Evolutionary conservation across 169 alveolate genomes (phyloP), one percentile per base, ranked within the genome.

Genomic region (Eimeria acervulina): DNA sequence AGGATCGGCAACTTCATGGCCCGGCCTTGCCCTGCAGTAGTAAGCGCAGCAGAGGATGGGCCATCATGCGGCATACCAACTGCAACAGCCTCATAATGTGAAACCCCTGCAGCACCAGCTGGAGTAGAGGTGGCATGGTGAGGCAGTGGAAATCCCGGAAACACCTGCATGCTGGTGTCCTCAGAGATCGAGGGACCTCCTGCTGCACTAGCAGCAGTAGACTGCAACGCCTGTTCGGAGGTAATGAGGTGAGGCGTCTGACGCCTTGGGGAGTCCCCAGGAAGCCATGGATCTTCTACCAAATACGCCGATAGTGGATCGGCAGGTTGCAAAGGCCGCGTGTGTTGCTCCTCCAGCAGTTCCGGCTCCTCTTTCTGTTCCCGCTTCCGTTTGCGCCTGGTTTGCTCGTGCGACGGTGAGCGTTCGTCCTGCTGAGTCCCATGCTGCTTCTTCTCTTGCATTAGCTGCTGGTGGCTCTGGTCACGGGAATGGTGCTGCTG

Each of bases 241-340:
- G 68, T 19, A 5, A 26, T 28, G 28, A 28, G 28, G 7, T 59
- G 68, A 59, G 68, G 68, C 26, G 68, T 28, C 28, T 59, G 31
- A 19, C 31, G 7, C 26, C 66, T 55, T 55, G 66, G 66, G 17
- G 66, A 15, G 28, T 59, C 68, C 68, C 7, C n/a, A 59, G 5
- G 31, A 19, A 83, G 81, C 78, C 96, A 94, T 26, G 66, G 85
- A 1, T 83, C 90, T 36, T 80, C 94, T 26, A 94, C 33, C n/a
- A 74, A 83, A 7, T 51, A 40, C 74, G 28, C 96, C 44, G 47
- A 66, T 88, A 94, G 84, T 40, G 52, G 63, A 26, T 17, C 68
- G 31, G 68, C 68, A 0, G 0, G 26, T 59, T 23, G 91, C 26
- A 59, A 59, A 1, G 31, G 5, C 68, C 21, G 68, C 31, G 10